Evolutionary conservation across 176 grass and related monocot genomes (phyloP), one percentile per base, ranked within the genome.

Genomic region (Aegilops sharonensis): DNA sequence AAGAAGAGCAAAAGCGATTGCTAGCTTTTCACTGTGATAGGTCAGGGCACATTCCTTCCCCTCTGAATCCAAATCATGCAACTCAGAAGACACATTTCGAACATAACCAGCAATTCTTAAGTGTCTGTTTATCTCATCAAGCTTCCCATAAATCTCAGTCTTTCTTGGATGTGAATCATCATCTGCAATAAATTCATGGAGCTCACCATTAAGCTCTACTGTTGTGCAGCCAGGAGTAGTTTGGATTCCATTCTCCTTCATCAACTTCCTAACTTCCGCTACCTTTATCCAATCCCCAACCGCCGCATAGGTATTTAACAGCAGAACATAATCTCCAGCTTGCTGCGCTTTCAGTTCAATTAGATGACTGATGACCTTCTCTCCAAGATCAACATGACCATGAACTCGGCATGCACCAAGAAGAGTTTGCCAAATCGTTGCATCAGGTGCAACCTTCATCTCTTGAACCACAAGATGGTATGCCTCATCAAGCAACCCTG

Each of bases 11-110:
- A 95, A 95, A 42, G 89, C 86, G 64, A 91, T 91, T 9, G 93
- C 93, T 78, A 95, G 68, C 42, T 93, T 95, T 66, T 95, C 93
- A 85, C 89, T 95, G 62, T 95, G 93, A 83, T 81, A 93, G 65
- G 81, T 82, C 9, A 95, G 91, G 20, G 89, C 84, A 60, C 72
- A 91, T 83, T 82, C 81, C 78, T 91, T 95, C 72, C 91, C 93
- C 14, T 66, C 88, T 40, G 59, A 79, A 87, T 95, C 91, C 88
- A 95, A 74, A 91, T 92, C 78, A 87, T 95, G 93, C 84, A 95
- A 80, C 45, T 95, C 89, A 0, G 91, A 95, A 60, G 81, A 83
- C 45, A 88, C 27, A 76, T 92, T 89, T 72, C 87, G 72, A 81
- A 94, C 77, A 83, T 97, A 97, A 62, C 89, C 93, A 86, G 79